Conservation (phyloP, 208 protist genomes). For the Trichomonas gallinae region DNA sequence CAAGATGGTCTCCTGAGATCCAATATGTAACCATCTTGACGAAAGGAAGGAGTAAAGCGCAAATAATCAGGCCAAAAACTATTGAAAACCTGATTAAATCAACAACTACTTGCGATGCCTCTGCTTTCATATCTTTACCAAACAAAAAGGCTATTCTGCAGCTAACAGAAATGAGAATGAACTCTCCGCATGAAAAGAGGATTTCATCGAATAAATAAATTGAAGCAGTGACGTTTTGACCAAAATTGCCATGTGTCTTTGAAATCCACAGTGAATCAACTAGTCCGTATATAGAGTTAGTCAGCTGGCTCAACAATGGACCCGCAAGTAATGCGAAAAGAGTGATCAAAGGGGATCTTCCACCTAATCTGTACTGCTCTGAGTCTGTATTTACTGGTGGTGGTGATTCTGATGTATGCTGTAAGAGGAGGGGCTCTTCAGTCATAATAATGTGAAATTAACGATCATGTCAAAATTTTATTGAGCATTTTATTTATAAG, state of each 20-base stretch:
- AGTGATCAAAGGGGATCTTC: background rate
- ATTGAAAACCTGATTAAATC: background rate
- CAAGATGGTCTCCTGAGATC: background rate
- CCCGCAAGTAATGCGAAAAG: background rate
- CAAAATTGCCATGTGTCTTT: background rate
- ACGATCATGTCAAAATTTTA: too few relatives aligned
- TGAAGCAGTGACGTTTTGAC: background rate
- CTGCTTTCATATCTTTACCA: background rate
- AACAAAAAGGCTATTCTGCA: background rate
- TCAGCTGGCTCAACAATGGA: background rate
- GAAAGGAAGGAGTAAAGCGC: background rate
- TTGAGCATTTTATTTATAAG: too few relatives aligned
- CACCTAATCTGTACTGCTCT: background rate
- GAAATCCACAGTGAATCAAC: background rate
- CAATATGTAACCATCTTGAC: background rate
- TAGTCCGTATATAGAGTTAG: background rate
- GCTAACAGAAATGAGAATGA: background rate
- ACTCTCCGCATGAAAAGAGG: background rate
- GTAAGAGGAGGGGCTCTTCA: background rate
- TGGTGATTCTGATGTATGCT: background rate
- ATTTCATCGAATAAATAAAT: background rate
- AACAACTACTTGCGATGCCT: background rate
- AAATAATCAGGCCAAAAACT: background rate
- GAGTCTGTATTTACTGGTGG: background rate
- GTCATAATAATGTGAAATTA: too few relatives aligned